Evolutionary conservation across 345 rosid species (phyloP).

Genomic region (Laguncularia racemosa): DNA sequence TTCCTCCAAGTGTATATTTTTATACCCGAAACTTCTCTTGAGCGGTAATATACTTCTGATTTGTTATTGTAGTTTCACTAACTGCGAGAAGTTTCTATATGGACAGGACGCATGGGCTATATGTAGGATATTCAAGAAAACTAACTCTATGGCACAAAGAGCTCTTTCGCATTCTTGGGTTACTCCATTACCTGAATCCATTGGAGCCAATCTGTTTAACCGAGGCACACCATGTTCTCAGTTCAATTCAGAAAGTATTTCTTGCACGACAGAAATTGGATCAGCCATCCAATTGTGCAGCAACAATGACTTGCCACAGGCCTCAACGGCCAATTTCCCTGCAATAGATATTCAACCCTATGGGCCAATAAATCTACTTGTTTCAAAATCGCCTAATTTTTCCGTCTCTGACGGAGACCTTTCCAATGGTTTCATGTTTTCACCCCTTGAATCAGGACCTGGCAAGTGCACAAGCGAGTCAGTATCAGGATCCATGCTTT

Average conservation of each 20-base stretch:
- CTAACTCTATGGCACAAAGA: conserved; percentile 63
- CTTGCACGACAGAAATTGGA: conserved; percentile 40
- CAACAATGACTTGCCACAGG: conserved; percentile 2
- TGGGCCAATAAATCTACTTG: conserved; percentile 13
- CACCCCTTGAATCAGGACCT: conserved; percentile 24
- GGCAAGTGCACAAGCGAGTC: conserved; percentile 13
- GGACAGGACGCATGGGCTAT: conserved; percentile 93
- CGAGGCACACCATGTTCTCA: conserved; percentile 18
- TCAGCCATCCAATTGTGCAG: conserved; percentile 20
- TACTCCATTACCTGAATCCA: conserved; percentile 23
- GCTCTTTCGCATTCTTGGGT: conserved; percentile 54
- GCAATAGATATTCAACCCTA: conserved; percentile 20
- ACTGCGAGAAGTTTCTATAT: neutral
- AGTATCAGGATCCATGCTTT: conserved; percentile 19
- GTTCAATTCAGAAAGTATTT: conserved; percentile 36
- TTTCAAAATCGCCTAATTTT: conserved; percentile 18
- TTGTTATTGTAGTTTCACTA: neutral
- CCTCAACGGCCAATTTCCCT: conserved; percentile 22
- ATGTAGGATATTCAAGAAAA: conserved; percentile 91
- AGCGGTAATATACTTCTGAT: neutral
- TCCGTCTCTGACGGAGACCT: conserved; percentile 23
- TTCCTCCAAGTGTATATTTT: conserved; percentile 53
- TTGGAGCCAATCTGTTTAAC: conserved; percentile 20
- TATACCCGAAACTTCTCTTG: neutral
- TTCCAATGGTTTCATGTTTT: conserved; percentile 27